Base-by-base conservation (phyloP, 2,329 filamentous ascomycete genomes). In the Ophiostoma sp. region DNA sequence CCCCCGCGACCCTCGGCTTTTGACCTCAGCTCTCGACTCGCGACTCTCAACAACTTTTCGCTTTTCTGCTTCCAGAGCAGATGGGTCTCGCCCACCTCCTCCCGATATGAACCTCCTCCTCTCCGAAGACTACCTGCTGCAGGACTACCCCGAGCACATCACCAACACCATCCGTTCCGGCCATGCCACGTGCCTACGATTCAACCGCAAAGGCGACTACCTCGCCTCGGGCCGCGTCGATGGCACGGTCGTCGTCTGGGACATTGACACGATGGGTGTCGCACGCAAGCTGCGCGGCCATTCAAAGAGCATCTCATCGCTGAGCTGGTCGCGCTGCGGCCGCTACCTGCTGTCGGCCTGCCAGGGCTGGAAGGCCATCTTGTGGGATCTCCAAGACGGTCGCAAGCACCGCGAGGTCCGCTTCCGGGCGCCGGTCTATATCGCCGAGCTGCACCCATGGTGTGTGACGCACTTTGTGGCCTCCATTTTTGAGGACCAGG, bases 211-310 rank as follows among this genome's bases (percentile, higher is more conserved):
- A 76, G 95, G 95, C 78, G 94, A 99, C 79, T 93, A 95, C 74
- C 88, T 99, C 72, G 95, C 95, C 62, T 96, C 93, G 42, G 95
- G 95, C 72, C 89, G 95, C 76, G 91, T 93, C 71, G 95, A 99
- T 80, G 95, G 95, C 73, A 95, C 92, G 5, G 90, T 99, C 55
- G 92, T 96, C 68, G 90, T 99, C 64, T 99, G 96, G 84, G 95
- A 99, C 76, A 87, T 98, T 65, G 96, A 99, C 79, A 99, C 96
- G 9, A 96, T 96, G 84, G 94, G 95, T 49, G 92, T 98, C 4
- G 95, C 95, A 69, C 89, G 93, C 76, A 99, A 98, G 80, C 82
- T 99, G 72, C 88, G 92, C 72, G 95, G 94, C 12, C 95, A 99
- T 79, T 96, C 91, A 66, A 89, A 92, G 76, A 94, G 95, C 76